These are phyloP conservation scores for Bipolaris victoriae DNA, from an alignment of 2,329 filamentous ascomycete genomes.

Conservation along the genomic window DNA sequence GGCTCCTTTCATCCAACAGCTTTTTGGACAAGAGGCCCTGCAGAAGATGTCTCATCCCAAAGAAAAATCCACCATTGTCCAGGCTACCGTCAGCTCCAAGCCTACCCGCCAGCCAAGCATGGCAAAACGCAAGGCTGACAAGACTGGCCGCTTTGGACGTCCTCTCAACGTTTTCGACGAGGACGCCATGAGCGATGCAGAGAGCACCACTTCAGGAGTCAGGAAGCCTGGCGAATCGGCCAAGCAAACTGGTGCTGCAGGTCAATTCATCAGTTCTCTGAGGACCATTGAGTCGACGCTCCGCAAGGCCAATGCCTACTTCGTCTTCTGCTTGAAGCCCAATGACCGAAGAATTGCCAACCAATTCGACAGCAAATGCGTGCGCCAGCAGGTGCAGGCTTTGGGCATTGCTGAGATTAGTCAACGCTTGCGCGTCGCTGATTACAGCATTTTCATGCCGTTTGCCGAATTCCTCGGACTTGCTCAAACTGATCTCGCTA, in stretches of 20 bases:
- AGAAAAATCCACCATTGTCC: slow-evolving; percentile 88
- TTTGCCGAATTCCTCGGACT: slow-evolving; percentile 95
- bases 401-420: slow-evolving; percentile 98
- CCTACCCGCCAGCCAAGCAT: slow-evolving; percentile 92
- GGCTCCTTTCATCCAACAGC: slow-evolving; percentile 83
- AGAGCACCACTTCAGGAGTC: slow-evolving; percentile 52
- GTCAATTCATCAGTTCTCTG: slow-evolving; percentile 86
- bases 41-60: slow-evolving; percentile 93
- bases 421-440: slow-evolving; percentile 86
- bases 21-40: slow-evolving; percentile 95
- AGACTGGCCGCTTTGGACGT: slow-evolving; percentile 55
- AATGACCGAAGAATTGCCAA: slow-evolving; percentile 97
- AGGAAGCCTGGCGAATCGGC: slow-evolving; percentile 37
- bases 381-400: slow-evolving; percentile 90
- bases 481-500: slow-evolving; percentile 79
- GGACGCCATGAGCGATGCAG: slow-evolving; percentile 55
- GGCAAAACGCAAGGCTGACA: slow-evolving; percentile 76
- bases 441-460: slow-evolving; percentile 94
- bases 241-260: slow-evolving; percentile 83
- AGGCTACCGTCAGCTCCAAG: slow-evolving; percentile 95
- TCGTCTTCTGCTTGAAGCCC: slow-evolving; percentile 95
- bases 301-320: slow-evolving; percentile 88
- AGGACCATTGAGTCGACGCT: slow-evolving; percentile 91
- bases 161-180: slow-evolving; percentile 51
- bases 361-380: slow-evolving; percentile 98